These are phyloP conservation scores for Sugiyamaella xylanicola DNA, from an alignment of 1,139 yeast species.

Conservation along the genomic window DNA sequence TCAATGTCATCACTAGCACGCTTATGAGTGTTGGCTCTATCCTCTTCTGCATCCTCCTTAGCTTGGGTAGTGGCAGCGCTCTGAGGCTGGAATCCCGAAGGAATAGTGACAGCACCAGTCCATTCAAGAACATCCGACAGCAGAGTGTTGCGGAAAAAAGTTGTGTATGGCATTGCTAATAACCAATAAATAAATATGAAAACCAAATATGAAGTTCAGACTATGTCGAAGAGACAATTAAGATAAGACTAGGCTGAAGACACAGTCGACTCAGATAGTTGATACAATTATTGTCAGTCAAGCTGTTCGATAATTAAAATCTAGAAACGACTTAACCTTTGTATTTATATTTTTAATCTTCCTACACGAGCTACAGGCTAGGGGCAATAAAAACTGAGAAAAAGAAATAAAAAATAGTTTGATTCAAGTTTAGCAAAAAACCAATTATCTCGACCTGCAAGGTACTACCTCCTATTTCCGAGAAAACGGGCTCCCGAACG, in stretches of 20 bases:
- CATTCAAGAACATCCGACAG: constrained; percentile 22
- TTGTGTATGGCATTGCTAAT: constrained; percentile 15
- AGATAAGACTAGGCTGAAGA: too few species aligned
- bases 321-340: too few species aligned
- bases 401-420: background rate
- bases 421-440: background rate
- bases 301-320: too few species aligned
- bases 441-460: background rate
- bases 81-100: constrained; percentile 20
- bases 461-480: background rate
- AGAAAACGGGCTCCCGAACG: background rate
- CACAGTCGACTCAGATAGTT: too few species aligned
- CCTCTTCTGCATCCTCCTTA: constrained; percentile 5
- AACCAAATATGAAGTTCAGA: too few species aligned
- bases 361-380: background rate
- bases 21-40: constrained; percentile 5
- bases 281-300: too few species aligned
- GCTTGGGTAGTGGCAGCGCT: constrained; percentile 6
- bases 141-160: constrained; percentile 20
- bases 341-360: too few species aligned
- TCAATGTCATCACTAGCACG: constrained; percentile 14
- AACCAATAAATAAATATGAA: background rate
- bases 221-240: too few species aligned
- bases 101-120: constrained; percentile 20
- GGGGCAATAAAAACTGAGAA: background rate